Conservation (phyloP, 1,284 basidiomycete species). For the Moesziomyces globuligerus region DNA sequence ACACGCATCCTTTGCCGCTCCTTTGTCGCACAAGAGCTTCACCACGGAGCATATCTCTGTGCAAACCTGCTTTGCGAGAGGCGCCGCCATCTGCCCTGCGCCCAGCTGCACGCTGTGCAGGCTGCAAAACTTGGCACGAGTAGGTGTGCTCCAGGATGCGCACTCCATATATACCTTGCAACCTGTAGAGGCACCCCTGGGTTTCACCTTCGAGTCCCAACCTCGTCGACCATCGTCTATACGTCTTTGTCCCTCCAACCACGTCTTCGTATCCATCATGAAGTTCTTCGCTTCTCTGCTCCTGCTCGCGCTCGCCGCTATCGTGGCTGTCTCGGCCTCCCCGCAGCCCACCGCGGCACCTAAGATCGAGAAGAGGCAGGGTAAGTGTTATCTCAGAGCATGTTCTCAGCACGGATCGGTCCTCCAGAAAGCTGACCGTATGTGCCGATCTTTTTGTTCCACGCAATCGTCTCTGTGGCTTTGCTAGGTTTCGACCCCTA, state of each 20-base stretch:
- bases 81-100: not conserved
- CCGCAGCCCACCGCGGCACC: conserved; percentile 36
- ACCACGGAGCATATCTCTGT: no score
- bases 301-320: conserved; percentile 18
- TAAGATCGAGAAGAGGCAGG: conserved; percentile 32
- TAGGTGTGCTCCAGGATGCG: not conserved
- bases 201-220: not conserved
- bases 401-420: no score
- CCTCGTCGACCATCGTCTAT: not conserved
- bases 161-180: not conserved
- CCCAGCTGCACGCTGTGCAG: not conserved
- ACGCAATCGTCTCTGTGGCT: not conserved
- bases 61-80: no score
- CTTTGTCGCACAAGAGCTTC: not conserved
- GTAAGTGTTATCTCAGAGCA: conserved; percentile 15
- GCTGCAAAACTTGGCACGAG: not conserved
- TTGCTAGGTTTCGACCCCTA: conserved; percentile 30
- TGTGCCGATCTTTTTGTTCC: no score
- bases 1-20: not conserved
- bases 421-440: no score
- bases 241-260: not conserved
- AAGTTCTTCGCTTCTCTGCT: conserved; percentile 34
- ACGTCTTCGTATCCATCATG: conserved; percentile 6
- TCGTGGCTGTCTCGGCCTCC: conserved; percentile 25
- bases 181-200: not conserved